Evolutionary conservation across 176 grass and related monocot genomes (phyloP), one percentile per base, ranked within the genome.

Genomic region (Carex myosuroides): DNA sequence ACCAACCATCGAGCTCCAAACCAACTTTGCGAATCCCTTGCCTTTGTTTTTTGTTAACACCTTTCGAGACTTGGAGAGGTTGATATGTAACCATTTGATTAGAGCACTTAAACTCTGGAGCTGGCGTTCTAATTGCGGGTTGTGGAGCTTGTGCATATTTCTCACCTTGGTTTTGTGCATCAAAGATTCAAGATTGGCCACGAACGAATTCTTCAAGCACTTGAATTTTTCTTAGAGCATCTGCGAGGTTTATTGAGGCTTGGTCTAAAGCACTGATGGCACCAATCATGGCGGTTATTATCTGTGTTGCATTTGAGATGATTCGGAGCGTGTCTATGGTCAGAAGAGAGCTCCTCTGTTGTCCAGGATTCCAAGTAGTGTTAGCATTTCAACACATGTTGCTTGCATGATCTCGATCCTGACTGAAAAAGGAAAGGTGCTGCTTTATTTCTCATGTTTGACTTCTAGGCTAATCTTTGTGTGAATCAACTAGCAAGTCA

Each of bases 131-230:
- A 95, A 63, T 83, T 85, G 84, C 4, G 88, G 53, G 22, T 14
- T 70, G 55, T 90, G 93, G 70, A 87, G 55, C 82, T 92, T 95
- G 69, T 86, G 71, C 17, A 83, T 87, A 13, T 90, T 85, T 35
- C 86, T 87, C 79, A 87, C 86, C 88, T 87, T 84, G 10, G 84
- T 39, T 35, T 89, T 88, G 72, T 81, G 86, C 86, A 74, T 65
- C 26, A 92, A 50, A 54, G 11, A 48, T 35, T 87, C 88, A 13
- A 95, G 90, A 88, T 92, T 64, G 2, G 82, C 83, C 20, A n/a
- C n/a, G n/a, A n/a, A 90, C 84, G 50, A 95, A 92, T 22, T 89
- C 86, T 87, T 95, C 88, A 13, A 95, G 88, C 22, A 82, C 85
- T 84, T 83, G 81, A 3, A 94, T 87, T 85, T 85, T 83, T 87